Percentiles rank a stretch among this genome's conserved stretches.
Conservation (phyloP, 129 eudicot genomes). For the Ambrosia artemisiifolia region DNA sequence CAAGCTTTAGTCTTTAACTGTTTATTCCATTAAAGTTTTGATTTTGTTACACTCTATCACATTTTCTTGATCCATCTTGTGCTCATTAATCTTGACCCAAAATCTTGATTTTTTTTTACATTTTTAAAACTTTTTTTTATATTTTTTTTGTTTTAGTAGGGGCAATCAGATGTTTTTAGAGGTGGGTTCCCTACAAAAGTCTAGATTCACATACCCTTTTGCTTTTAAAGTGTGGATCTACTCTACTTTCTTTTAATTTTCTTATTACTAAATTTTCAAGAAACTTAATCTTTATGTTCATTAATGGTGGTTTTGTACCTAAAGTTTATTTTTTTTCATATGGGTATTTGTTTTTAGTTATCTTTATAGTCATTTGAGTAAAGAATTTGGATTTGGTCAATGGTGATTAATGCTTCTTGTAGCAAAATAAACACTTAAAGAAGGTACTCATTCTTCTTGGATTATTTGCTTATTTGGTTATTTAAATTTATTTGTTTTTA, state of each 20-base stretch:
- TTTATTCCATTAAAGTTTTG: neutral
- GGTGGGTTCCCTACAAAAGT: conserved; percentile 35
- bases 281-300: conserved; percentile 16
- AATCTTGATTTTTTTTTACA: conserved; percentile 11
- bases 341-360: conserved; percentile 21
- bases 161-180: conserved; percentile 6
- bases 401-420: conserved; percentile 36
- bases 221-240: conserved; percentile 55
- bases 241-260: conserved; percentile 28
- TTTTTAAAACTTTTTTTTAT: neutral
- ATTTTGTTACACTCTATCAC: neutral
- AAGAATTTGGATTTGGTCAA: conserved; percentile 26
- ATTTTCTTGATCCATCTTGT: neutral
- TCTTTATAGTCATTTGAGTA: neutral
- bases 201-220: conserved; percentile 36
- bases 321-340: conserved; percentile 25
- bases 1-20: conserved; percentile 11
- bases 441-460: conserved; percentile 27
- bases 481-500: conserved; percentile 9
- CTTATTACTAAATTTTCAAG: conserved; percentile 21
- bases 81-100: neutral
- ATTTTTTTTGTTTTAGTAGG: conserved; percentile 11
- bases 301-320: conserved; percentile 26
- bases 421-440: conserved; percentile 27
- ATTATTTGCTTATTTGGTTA: conserved; percentile 6